A percentile compares a stretch with the other conserved stretches of the same genome.
Evolutionary conservation across 331 rosid species (phyloP).

Genomic region (Phaseolus coccineus): DNA sequence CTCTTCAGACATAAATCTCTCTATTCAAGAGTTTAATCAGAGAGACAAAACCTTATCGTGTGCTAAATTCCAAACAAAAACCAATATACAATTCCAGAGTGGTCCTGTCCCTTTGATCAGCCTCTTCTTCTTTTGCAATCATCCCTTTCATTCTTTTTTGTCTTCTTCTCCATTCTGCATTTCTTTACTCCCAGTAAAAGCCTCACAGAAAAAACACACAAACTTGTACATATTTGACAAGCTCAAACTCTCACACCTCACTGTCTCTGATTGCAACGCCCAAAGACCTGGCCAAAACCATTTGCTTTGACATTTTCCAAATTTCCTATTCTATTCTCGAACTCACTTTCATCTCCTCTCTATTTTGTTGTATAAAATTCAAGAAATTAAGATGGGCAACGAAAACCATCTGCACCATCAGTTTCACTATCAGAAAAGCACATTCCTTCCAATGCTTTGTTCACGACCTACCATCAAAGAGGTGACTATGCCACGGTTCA

Average conservation of each 20-base stretch:
- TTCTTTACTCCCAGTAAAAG: not conserved
- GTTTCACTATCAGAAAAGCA: slow-evolving; percentile 54
- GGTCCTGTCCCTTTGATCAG: slow-evolving; percentile 37
- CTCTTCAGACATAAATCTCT: slow-evolving; percentile 35
- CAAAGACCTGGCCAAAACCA: slow-evolving; percentile 28
- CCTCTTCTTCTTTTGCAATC: slow-evolving; percentile 32
- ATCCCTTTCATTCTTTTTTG: slow-evolving; percentile 34
- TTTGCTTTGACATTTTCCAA: slow-evolving; percentile 36
- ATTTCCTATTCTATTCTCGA: not conserved
- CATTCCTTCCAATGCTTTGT: slow-evolving; percentile 90
- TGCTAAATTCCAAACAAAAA: slow-evolving; percentile 40
- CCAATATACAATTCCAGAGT: slow-evolving; percentile 38
- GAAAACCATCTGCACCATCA: slow-evolving; percentile 53
- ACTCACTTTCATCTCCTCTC: not conserved
- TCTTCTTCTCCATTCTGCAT: not conserved
- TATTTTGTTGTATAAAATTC: not conserved
- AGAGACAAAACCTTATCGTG: slow-evolving; percentile 23
- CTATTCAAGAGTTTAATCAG: slow-evolving; percentile 36
- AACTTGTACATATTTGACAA: slow-evolving; percentile 50
- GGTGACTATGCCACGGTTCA: slow-evolving; percentile 61
- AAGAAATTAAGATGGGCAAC: slow-evolving; percentile 50
- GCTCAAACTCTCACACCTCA: slow-evolving; percentile 45
- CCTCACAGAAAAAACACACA: slow-evolving; percentile 35
- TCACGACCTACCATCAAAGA: slow-evolving; percentile 79
- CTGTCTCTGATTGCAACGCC: not conserved